Conservation (phyloP, 352 stramenopile genomes). For the Globisporangium nagaii region DNA sequence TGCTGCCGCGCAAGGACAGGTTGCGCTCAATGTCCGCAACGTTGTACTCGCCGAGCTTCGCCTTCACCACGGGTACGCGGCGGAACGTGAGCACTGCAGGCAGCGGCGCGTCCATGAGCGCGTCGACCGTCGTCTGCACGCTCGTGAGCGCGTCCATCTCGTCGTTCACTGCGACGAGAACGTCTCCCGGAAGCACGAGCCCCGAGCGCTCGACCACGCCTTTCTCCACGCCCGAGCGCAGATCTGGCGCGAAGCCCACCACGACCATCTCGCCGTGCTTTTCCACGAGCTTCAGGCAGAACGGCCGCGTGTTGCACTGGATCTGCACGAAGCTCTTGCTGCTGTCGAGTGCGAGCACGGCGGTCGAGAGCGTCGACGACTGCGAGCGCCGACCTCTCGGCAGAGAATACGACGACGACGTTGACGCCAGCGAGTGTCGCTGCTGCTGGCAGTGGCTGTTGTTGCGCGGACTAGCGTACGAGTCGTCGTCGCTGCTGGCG, state of each 20-base stretch:
- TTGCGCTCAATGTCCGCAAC: constrained; percentile 46
- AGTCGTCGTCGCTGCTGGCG: not conserved
- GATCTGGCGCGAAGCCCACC: constrained; percentile 31
- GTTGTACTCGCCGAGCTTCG: constrained; percentile 56
- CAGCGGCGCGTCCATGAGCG: constrained; percentile 29
- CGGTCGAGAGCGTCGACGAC: constrained; percentile 21
- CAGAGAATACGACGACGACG: not conserved
- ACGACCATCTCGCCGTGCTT: constrained; percentile 44
- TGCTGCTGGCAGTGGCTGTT: not conserved
- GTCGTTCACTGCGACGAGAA: constrained; percentile 60
- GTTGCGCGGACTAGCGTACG: not conserved
- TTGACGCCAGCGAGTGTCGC: not conserved
- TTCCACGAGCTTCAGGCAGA: constrained; percentile 38
- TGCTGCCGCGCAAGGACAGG: constrained; percentile 35
- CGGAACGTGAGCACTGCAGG: constrained; percentile 54
- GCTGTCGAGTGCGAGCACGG: constrained; percentile 12
- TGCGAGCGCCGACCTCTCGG: not conserved
- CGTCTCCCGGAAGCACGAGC: constrained; percentile 40
- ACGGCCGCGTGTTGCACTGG: constrained; percentile 36
- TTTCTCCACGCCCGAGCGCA: constrained; percentile 8
- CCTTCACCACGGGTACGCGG: constrained; percentile 31
- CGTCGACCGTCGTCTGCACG: constrained; percentile 32
- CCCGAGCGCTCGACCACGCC: constrained; percentile 37
- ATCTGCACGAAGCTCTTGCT: constrained; percentile 39
- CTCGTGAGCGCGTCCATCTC: constrained; percentile 35